phyloP scores from a whole-genome alignment of 2,329 filamentous ascomycete genomes.

The Gliomastix tumulicola region DNA sequence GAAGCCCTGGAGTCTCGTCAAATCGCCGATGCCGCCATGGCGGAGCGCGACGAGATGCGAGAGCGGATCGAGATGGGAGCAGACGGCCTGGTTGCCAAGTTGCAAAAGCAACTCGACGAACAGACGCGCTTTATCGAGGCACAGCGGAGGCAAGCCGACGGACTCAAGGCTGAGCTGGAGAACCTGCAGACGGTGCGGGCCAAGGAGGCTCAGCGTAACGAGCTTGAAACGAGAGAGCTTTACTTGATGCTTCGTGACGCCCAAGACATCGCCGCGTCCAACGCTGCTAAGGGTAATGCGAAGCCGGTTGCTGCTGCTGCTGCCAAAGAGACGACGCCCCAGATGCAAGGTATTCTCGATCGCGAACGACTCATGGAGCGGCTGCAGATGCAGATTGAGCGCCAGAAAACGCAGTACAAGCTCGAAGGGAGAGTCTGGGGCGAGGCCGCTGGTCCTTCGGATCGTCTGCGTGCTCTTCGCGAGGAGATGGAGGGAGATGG shows the following conservation, averaged over 20 bases:
- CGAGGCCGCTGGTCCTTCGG: conserved; percentile 75
- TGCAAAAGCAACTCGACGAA: conserved; percentile 91
- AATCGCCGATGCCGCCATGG: conserved; percentile 91
- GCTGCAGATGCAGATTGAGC: conserved; percentile 88
- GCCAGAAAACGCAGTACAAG: conserved; percentile 96
- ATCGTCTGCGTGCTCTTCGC: conserved; percentile 82
- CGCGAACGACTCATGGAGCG: conserved; percentile 88
- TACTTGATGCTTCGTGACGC: conserved; percentile 98
- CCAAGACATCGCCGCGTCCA: conserved; percentile 89
- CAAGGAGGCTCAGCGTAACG: conserved; percentile 88
- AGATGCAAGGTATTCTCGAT: conserved; percentile 87
- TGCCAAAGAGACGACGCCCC: conserved; percentile 18
- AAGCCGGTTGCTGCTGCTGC: conserved; percentile 22
- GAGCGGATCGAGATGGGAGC: conserved; percentile 84
- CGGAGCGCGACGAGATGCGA: conserved; percentile 92
- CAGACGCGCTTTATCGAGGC: conserved; percentile 87
- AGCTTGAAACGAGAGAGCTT: conserved; percentile 90
- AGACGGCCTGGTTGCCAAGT: conserved; percentile 84
- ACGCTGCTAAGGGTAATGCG: conserved; percentile 54
- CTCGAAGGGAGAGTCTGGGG: conserved; percentile 90
- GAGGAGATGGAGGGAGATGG: conserved; percentile 85
- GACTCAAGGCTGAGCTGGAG: conserved; percentile 81
- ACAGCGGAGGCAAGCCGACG: conserved; percentile 77
- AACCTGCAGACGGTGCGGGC: conserved; percentile 79
- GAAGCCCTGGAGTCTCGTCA: conserved; percentile 86